Evolutionary conservation across 495 filamentous ascomycete genomes (phyloP), one percentile per base, ranked within the genome.

Genomic region (Hypoxylon crocopeplum): DNA sequence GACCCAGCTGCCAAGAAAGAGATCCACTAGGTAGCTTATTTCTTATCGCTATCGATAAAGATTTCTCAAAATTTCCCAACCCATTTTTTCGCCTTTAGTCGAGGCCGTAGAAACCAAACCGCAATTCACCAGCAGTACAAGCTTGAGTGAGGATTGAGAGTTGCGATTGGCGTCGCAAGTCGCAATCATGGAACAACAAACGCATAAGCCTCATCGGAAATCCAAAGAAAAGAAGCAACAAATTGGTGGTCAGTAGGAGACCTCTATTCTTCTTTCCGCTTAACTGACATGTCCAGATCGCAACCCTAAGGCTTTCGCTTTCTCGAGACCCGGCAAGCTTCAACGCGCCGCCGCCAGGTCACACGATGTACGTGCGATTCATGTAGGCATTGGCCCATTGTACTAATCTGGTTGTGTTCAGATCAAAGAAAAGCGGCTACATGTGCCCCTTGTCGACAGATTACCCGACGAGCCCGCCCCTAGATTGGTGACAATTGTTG

Each of bases 381-480:
- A 11, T 13, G 3, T 5, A 20, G 13, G 2, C 3, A 25, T 22
- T 5, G 5, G 5, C 33, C n/a, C 13, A 21, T 33, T 33, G 61
- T 44, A 51, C 46, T 56, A 48, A 27, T 39, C 45, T 53, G n/a
- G 0, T 20, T 53, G 20, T 29, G 19, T 24, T 37, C 68, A 93
- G 87, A 84, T 96, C 72, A 93, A 90, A 82, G 94, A 98, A 76
- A 98, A 96, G 74, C 82, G 93, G 27, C 78, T 97, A 16, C 94
- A 98, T 82, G 94, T 98, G 11, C 94, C 94, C 25, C 87, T 95
- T 59, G 88, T 98, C 70, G 94, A 98, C 76, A 86, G 94, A 50
- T 78, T 97, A 56, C 95, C 94, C 41, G 92, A 97, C 38, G 95
- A 98, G 73, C 87, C 94, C n/a, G 91, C 94, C 12, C 94, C 94